Evolutionary conservation across 1,284 basidiomycete genomes (phyloP).

Genomic region (Anthracocystis setariae): DNA sequence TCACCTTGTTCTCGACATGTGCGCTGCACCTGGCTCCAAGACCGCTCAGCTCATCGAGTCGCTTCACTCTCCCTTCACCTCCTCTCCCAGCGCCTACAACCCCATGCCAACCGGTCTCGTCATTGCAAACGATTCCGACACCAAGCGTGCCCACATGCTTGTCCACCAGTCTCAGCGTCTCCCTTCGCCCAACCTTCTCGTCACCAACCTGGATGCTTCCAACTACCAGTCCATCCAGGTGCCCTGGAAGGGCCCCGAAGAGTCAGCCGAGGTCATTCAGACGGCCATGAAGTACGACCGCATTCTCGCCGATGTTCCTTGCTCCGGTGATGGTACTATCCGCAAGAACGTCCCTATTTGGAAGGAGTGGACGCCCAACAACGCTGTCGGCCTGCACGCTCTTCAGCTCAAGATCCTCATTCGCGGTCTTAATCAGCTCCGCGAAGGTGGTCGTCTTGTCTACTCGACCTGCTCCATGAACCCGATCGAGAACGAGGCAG

Average conservation of each 20-base stretch:
- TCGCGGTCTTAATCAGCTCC: constrained; percentile 89
- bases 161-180: constrained; percentile 97
- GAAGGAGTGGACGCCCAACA: constrained; percentile 88
- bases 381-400: constrained; percentile 91
- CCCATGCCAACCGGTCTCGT: constrained; percentile 74
- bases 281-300: constrained; percentile 83
- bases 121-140: constrained; percentile 89
- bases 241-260: constrained; percentile 47
- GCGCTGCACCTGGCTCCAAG: constrained; percentile 99
- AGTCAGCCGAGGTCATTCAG: constrained; percentile 52
- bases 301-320: constrained; percentile 96
- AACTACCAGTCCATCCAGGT: constrained; percentile 74
- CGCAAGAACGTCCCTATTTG: constrained; percentile 96
- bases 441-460: constrained; percentile 86
- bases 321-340: constrained; percentile 95
- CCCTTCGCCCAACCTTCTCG: constrained; percentile 89
- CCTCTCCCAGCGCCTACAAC: constrained; percentile 58
- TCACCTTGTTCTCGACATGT: constrained; percentile 82
- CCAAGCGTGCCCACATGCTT: constrained; percentile 93
- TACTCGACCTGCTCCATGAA: constrained; percentile 99
- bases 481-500: constrained; percentile 97
- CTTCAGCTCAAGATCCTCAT: constrained; percentile 91
- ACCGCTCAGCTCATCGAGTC: constrained; percentile 92
- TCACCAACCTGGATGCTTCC: constrained; percentile 95
- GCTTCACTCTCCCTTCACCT: constrained; percentile 72